Evolutionary conservation across 2,329 filamentous ascomycete species (phyloP), one percentile per base, ranked within the genome.

Genomic region (Penicillium sp.): DNA sequence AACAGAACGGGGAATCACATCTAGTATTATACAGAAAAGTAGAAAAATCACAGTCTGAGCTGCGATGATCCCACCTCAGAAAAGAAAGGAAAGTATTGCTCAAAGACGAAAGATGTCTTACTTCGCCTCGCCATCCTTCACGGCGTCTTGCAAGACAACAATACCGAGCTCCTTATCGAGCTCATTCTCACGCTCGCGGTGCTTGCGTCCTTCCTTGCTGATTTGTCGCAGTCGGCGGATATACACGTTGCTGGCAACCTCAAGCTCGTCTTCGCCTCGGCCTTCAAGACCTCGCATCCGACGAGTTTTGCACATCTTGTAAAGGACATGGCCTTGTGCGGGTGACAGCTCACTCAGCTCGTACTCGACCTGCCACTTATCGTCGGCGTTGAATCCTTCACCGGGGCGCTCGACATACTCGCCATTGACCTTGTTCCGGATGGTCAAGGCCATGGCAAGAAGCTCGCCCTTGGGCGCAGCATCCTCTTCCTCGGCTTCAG

Each of bases 281-380:
- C 55, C 60, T 18, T 67, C 63, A 37, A 86, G 70, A 0, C 77
- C 75, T 33, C 78, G 78, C 47, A 74, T 77, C 13, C 91, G 84
- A 16, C 89, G 82, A 3, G 67, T 73, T 70, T 86, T 85, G 58
- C 86, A 79, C 52, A 81, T 77, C 1, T 69, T 43, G 71, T 92
- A 92, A 24, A 89, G 73, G 0, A 56, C 74, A 60, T 73, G 74
- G 1, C 83, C 85, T 10, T 79, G 77, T 0, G 62, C 43, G 2
- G 74, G 63, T 0, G 75, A 54, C 2, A 92, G 78, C 63, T 93
- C 89, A 47, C 83, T 82, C 50, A 97, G 77, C 37, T 87, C 82
- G 75, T 96, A 97, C 66, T 95, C 86, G n/a, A 97, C 79, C 0
- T 78, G 73, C 93, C 93, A 97, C 7, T 78, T 69, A 63, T 86